Evolutionary conservation across 202 grass and related monocot genomes (phyloP), one percentile per base, ranked within the genome.

Genomic region (Digitaria exilis): DNA sequence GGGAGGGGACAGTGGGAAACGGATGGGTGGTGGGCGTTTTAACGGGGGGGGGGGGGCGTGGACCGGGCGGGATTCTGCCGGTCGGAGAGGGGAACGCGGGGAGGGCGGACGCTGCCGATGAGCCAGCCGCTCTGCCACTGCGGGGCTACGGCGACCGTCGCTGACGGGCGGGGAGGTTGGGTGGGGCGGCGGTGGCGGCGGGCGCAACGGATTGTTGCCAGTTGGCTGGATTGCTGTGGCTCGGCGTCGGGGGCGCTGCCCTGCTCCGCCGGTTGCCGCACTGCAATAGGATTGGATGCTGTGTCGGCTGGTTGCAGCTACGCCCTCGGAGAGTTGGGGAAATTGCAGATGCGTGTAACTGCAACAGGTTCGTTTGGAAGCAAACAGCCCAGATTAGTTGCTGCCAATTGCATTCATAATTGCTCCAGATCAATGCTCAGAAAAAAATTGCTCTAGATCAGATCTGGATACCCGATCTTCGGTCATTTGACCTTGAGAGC

Each of bases 31-130:
- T 80, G 67, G 75, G 58, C 75, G 22, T 84, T 88, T 88, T 79
- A 79, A 67, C n/a, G n/a, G n/a, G 75, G 83, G 48, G 22, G 44
- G 44, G 14, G 2, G 35, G 70, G 2, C 14, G 73, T 64, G 85
- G 80, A 78, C 65, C 44, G 44, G n/a, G n/a, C n/a, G n/a, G n/a
- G 65, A 86, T 60, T 73, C 81, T 79, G 74, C 80, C 73, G 14
- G 59, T 32, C 82, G 13, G 34, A 25, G 49, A 66, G 16, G 69
- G 69, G 67, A 48, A 70, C 67, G 67, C 22, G 22, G n/a, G 10
- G 2, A n/a, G 19, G 10, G 18, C 4, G 39, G 48, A 18, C 0
- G 54, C 17, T 7, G 70, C 19, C 16, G 52, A 2, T 34, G 32
- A 34, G 32, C 37, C 37, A 34, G 32, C 37, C 37, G 37, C 6